A percentile compares a stretch with the other conserved stretches of the same genome.
Conservation (phyloP, 2,329 filamentous ascomycete species). For the Keithomyces neogunnii region DNA sequence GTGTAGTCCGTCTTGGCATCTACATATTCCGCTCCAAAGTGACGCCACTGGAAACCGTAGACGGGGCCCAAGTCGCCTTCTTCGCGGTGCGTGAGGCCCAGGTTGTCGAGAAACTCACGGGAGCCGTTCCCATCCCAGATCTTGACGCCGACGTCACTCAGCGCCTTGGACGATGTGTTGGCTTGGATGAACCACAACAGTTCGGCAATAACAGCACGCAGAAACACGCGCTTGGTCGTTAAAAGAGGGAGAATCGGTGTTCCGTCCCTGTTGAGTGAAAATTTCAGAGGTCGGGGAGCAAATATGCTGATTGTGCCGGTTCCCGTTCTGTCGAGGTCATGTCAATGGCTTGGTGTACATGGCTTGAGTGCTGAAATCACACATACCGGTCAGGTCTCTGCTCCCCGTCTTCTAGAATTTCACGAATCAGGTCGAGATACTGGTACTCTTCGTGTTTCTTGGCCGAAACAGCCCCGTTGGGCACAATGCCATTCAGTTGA, state of each 20-base stretch:
- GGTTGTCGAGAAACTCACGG: conserved; percentile 77
- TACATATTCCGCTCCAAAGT: conserved; percentile 88
- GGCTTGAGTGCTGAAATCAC: neutral
- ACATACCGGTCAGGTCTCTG: conserved; percentile 74
- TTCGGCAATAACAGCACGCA: conserved; percentile 81
- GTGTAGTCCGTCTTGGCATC: conserved; percentile 74
- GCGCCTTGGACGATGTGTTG: conserved; percentile 67
- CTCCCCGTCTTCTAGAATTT: conserved; percentile 77
- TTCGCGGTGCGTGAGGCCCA: conserved; percentile 72
- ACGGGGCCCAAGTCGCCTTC: conserved; percentile 90
- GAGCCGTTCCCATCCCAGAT: conserved; percentile 99
- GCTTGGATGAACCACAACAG: conserved; percentile 93
- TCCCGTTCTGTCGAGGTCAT: conserved; percentile 57
- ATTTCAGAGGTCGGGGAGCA: conserved; percentile 78
- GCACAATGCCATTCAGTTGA: neutral
- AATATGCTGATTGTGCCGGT: conserved; percentile 90
- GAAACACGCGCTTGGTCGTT: conserved; percentile 94
- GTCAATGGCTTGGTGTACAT: neutral
- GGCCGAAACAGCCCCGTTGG: neutral
- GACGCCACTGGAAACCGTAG: conserved; percentile 98
- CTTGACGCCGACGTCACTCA: conserved; percentile 75
- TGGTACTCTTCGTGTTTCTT: conserved; percentile 75
- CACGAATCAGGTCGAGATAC: conserved; percentile 81
- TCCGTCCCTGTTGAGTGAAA: conserved; percentile 61
- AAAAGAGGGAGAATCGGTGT: conserved; percentile 76